Evolutionary conservation across 108 stramenopile genomes (phyloP), one percentile per base, ranked within the genome.

Genomic region (Phaeodactylum tricornutum): DNA sequence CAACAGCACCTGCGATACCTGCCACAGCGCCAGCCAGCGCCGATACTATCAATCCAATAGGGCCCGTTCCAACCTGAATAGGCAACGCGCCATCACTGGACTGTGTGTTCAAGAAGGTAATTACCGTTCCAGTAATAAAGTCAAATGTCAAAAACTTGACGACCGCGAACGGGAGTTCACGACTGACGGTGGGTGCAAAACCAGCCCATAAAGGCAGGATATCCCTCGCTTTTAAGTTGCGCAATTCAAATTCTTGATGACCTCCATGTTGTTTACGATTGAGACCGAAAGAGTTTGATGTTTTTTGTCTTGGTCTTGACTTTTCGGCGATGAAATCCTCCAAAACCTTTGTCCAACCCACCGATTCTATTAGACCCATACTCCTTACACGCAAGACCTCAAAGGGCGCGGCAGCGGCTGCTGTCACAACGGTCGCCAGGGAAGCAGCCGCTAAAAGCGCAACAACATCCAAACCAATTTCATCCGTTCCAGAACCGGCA

Each of bases 121-220:
- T 58, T 30, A 85, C 59, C 3, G 53, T 45, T 37, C 46, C 58
- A 14, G 87, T 69, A 48, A 87, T 50, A 5, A 92, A 19, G 38
- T 92, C 90, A 60, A 92, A 92, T 1, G 73, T 74, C 15, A 84
- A 51, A 45, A 92, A 92, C 44, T 92, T 92, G 11, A 78, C 75
- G 3, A 92, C 67, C 11, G 81, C 90, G 57, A 92, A 92, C 26
- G 85, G 82, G 8, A 92, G 62, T 61, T 92, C 90, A n/a, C 90
- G 69, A 6, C 73, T 75, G 30, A 77, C 72, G 19, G 81, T 92
- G 21, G 90, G 83, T 32, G 44, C 43, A 51, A 87, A 85, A 0
- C 78, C 79, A 16, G 66, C 56, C 76, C 76, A 92, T n/a, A 92
- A 52, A 12, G 84, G 84, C 0, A 66, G 47, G 0, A 69, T 41